Base-by-base conservation (phyloP, 148 eudicot species). In the Nyssa sinensis region DNA sequence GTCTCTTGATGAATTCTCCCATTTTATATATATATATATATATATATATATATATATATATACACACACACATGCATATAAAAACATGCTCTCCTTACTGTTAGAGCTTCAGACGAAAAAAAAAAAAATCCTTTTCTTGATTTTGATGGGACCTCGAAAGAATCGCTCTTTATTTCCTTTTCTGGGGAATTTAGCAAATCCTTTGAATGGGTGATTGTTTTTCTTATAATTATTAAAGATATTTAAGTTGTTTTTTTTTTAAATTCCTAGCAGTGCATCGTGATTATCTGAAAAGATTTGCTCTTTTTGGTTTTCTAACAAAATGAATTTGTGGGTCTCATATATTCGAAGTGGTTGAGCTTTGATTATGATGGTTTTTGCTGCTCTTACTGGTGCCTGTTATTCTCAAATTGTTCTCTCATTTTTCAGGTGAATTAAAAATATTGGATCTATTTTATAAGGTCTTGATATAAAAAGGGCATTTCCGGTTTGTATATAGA, bases 351-450 rank as follows among this genome's bases (percentile, higher is more conserved):
- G 17, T 44, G 51, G 51, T 11, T 3, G 51, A 44, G 51, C 51
- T 44, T 44, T 44, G 51, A 44, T 44, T 44, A n/a, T 55, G 58
- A 55, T 55, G 4, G 34, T 67, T 11, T 39, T 29, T 1, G 35
- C 66, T 16, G 19, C n/a, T 55, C 17, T 60, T 24, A 30, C 0
- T 37, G 25, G 27, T 53, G 29, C 60, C n/a, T 30, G 5, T 62
- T 61, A 10, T 29, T 11, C 41, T 14, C 39, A 29, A 21, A 9
- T 11, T 7, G 51, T 35, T 57, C 13, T 44, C 58, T 17, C 24
- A 21, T 17, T 75, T 74, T 64, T n/a, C 79, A 79, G 71, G 66
- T 66, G 60, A 71, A 64, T 17, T n/a, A 55, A 1, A 12, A 7
- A 64, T 1, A 53, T 44, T 35, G 47, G 31, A 31, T 21, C 30